These are phyloP conservation scores for Epichloe elymi DNA, from an alignment of 2,329 filamentous ascomycete genomes.

Conservation along the genomic window DNA sequence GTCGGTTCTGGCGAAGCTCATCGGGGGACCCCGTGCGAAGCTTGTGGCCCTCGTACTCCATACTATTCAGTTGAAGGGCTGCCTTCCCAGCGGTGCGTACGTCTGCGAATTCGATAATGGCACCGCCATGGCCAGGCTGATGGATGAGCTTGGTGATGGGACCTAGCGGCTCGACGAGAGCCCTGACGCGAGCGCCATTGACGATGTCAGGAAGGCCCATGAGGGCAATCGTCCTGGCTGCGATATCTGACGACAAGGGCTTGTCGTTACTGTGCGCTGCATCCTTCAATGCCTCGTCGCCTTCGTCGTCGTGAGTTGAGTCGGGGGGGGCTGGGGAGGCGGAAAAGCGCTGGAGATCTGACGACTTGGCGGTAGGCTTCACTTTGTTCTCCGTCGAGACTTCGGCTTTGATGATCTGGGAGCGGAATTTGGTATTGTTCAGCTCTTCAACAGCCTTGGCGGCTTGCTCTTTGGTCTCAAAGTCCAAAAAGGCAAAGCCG, in stretches of 20 bases:
- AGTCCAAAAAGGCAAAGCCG: conserved; percentile 72
- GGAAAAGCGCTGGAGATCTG: conserved; percentile 18
- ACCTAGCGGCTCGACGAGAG: conserved; percentile 58
- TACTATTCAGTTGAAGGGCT: conserved; percentile 42
- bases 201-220: conserved; percentile 85
- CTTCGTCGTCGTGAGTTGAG: conserved; percentile 21
- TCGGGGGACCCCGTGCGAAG: conserved; percentile 41
- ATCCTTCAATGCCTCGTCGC: conserved; percentile 27
- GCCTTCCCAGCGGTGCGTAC: conserved; percentile 60
- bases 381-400: conserved; percentile 42
- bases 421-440: conserved; percentile 57
- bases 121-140: conserved; percentile 70
- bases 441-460: conserved; percentile 52
- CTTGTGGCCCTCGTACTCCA: conserved; percentile 39
- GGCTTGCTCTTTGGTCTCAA: conserved; percentile 56
- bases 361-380: conserved; percentile 39
- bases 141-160: conserved; percentile 63
- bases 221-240: conserved; percentile 63
- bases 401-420: conserved; percentile 54
- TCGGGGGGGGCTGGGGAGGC: conserved; percentile 21
- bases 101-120: conserved; percentile 70
- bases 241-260: conserved; percentile 35
- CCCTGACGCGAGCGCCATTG: conserved; percentile 70
- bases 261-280: conserved; percentile 9
- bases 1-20: conserved; percentile 40